Evolutionary conservation across 1,284 basidiomycete genomes (phyloP).

Genomic region (Marasmius oreades): DNA sequence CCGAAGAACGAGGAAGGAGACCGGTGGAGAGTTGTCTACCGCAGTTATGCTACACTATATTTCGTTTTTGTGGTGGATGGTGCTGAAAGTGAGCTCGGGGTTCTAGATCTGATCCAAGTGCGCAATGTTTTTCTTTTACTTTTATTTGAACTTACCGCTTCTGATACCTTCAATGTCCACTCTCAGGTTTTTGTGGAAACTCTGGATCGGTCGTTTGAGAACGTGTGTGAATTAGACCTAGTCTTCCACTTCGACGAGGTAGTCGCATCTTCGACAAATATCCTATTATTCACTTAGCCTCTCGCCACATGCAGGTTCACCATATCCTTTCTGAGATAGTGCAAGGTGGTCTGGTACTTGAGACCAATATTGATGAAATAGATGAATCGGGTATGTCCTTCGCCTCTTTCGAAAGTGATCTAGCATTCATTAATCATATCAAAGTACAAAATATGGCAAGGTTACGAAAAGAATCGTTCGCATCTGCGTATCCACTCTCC

Average conservation of each 20-base stretch:
- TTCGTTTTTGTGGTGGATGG: conserved; percentile 97
- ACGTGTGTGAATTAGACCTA: conserved; percentile 97
- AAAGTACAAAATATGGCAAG: conserved; percentile 66
- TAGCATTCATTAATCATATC: too few species aligned
- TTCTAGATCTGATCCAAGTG: conserved; percentile 96
- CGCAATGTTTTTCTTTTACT: conserved; percentile 21
- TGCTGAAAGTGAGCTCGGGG: conserved; percentile 93
- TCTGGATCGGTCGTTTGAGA: conserved; percentile 94
- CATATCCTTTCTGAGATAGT: conserved; percentile 94
- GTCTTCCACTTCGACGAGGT: conserved; percentile 99
- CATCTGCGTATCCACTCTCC: conserved; percentile 73
- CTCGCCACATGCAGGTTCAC: conserved; percentile 63
- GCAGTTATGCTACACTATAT: conserved; percentile 92
- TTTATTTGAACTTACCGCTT: neutral
- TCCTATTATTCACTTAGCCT: neutral
- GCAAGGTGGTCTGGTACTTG: conserved; percentile 96
- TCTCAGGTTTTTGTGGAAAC: conserved; percentile 91
- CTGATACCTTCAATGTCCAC: conserved; percentile 18
- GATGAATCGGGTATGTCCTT: conserved; percentile 61
- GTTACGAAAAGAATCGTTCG: conserved; percentile 70
- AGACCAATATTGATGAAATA: conserved; percentile 95
- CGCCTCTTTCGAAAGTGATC: conserved; percentile 1
- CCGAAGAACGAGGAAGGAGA: conserved; percentile 56
- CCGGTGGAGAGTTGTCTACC: conserved; percentile 73
- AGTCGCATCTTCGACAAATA: conserved; percentile 17